Conservation (phyloP, 306 rosid genomes). For the Cajanus cajan region DNA sequence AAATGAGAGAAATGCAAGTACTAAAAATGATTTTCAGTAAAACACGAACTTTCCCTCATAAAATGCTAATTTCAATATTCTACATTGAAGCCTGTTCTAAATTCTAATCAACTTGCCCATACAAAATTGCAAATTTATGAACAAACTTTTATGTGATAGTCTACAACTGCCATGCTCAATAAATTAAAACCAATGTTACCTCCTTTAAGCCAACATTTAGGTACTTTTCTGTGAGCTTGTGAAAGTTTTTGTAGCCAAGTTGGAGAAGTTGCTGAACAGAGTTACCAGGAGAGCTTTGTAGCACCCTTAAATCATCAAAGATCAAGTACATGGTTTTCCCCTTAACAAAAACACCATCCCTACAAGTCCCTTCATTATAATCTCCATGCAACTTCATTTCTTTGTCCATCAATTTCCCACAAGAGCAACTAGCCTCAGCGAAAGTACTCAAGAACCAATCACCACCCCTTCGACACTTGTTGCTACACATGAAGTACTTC, state of each 20-base stretch:
- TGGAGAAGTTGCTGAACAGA: neutral
- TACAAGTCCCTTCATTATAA: neutral
- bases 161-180: neutral
- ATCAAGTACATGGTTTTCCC: slow-evolving; percentile 14
- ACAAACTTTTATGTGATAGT: neutral
- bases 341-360: slow-evolving; percentile 33
- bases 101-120: neutral
- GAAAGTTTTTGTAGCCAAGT: slow-evolving; percentile 31
- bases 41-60: neutral
- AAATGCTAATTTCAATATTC: neutral
- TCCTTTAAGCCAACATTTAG: slow-evolving; percentile 21
- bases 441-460: slow-evolving; percentile 29
- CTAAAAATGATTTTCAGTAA: neutral
- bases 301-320: slow-evolving; percentile 30
- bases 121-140: neutral
- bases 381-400: slow-evolving; percentile 28
- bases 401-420: slow-evolving; percentile 33
- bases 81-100: neutral
- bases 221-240: neutral
- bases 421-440: neutral
- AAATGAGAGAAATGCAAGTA: neutral
- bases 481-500: slow-evolving; percentile 22
- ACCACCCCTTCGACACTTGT: neutral
- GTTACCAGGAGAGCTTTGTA: slow-evolving; percentile 16
- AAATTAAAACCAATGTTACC: neutral